Conservation (phyloP, 2,329 filamentous ascomycete genomes). For the Aureobasidium mangrovei region DNA sequence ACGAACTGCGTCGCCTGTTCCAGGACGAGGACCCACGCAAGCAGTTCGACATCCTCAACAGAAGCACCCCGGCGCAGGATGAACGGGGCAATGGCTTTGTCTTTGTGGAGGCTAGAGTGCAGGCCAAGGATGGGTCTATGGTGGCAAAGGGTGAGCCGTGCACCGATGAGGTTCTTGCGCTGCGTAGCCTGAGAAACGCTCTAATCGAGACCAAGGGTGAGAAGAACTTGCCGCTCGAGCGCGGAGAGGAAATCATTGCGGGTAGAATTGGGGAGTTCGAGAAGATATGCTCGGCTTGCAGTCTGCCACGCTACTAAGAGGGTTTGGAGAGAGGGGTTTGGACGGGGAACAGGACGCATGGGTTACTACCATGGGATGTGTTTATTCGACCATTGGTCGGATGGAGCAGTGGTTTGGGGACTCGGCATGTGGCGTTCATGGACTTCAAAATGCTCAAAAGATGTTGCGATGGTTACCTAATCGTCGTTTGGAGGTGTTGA, state of each 20-base stretch:
- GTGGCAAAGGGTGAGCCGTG: not conserved
- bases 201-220: not conserved
- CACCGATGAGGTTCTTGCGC: not conserved
- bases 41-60: not conserved
- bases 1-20: not conserved
- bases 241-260: conserved; percentile 2
- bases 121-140: not conserved
- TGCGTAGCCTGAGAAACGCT: not conserved
- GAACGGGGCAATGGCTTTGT: not conserved
- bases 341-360: no score
- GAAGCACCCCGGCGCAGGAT: not conserved
- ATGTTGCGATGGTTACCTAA: no score
- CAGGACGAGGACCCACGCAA: not conserved
- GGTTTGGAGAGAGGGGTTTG: no score
- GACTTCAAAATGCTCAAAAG: no score
- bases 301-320: not conserved
- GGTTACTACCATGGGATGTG: no score
- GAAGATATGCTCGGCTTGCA: conserved; percentile 1
- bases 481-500: no score
- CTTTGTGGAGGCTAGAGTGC: not conserved
- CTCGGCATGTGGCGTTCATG: no score
- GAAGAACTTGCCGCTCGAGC: not conserved
- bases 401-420: no score
- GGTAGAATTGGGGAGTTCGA: not conserved
- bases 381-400: no score